Conservation (phyloP, 2,329 filamentous ascomycete species). For the Parafenestella ontariensis region DNA sequence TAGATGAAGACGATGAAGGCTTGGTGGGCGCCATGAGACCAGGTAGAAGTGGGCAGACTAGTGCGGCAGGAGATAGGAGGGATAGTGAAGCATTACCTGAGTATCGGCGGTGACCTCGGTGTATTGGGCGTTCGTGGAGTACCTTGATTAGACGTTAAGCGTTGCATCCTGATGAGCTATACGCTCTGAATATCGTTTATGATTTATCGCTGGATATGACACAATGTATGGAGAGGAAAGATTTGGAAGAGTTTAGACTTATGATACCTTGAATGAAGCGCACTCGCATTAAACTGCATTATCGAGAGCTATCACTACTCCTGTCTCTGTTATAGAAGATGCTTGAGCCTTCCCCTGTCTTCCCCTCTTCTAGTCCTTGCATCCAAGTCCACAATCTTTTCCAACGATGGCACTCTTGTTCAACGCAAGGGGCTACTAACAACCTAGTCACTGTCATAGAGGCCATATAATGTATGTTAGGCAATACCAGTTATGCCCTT, state of each 20-base stretch:
- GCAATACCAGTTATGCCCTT: too few relatives aligned
- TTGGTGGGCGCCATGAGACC: constrained; percentile 38
- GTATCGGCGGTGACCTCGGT: constrained; percentile 34
- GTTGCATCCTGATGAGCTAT: neutral
- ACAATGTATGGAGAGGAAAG: neutral
- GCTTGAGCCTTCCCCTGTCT: too few relatives aligned
- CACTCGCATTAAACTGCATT: too few relatives aligned
- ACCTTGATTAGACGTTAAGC: neutral
- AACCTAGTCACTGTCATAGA: too few relatives aligned
- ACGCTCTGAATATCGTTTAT: neutral
- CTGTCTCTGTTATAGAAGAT: too few relatives aligned
- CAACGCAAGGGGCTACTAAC: too few relatives aligned
- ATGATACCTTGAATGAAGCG: constrained; percentile 14
- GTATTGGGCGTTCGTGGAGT: constrained; percentile 5
- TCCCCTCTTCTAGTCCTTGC: too few relatives aligned
- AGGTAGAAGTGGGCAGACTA: constrained; percentile 14
- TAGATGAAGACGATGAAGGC: constrained; percentile 45
- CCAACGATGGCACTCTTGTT: too few relatives aligned
- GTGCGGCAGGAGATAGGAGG: constrained; percentile 13
- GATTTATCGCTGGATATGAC: neutral
- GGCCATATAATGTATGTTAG: too few relatives aligned
- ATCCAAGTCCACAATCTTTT: too few relatives aligned
- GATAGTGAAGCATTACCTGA: constrained; percentile 39
- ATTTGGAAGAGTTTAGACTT: constrained; percentile 1
- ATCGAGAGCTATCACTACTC: too few relatives aligned